These are phyloP conservation scores for Coix lacrymajobi DNA, from an alignment of 176 grass and related monocot genomes.

Conservation along the genomic window DNA sequence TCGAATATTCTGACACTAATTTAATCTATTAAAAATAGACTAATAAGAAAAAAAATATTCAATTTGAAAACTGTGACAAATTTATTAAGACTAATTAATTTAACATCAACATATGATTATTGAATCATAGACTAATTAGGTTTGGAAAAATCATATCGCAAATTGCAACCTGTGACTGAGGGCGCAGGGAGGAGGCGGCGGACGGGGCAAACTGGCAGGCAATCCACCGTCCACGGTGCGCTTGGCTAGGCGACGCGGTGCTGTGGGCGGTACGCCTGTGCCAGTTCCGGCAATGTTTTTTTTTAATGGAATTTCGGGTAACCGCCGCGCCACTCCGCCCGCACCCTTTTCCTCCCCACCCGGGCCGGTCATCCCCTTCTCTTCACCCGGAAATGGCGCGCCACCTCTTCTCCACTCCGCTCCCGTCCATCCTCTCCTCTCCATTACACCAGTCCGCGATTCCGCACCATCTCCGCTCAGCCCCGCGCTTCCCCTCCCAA, in stretches of 20 bases:
- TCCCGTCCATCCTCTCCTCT: neutral
- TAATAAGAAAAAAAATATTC: too few relatives aligned
- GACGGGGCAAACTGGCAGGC: neutral
- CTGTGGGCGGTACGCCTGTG: neutral
- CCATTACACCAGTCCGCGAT: constrained; percentile 28
- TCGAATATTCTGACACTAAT: too few relatives aligned
- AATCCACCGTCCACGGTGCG: neutral
- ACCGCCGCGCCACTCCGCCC: constrained; percentile 27
- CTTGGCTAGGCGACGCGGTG: neutral
- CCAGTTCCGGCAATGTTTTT: neutral
- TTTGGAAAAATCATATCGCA: too few relatives aligned
- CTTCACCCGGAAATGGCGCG: constrained; percentile 45
- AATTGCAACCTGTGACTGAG: too few relatives aligned
- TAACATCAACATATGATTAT: too few relatives aligned
- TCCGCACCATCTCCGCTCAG: constrained; percentile 11
- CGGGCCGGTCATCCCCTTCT: neutral
- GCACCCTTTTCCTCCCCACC: neutral
- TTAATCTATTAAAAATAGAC: too few relatives aligned
- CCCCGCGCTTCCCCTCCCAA: neutral
- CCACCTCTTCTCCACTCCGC: constrained; percentile 53
- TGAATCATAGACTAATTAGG: too few relatives aligned
- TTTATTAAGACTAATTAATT: too few relatives aligned
- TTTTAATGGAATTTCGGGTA: neutral
- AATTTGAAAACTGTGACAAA: too few relatives aligned
- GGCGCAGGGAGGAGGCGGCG: too few relatives aligned